Evolutionary conservation across 1,284 basidiomycete genomes (phyloP), one percentile per base, ranked within the genome.

Genomic region (Trichosporon sp.): DNA sequence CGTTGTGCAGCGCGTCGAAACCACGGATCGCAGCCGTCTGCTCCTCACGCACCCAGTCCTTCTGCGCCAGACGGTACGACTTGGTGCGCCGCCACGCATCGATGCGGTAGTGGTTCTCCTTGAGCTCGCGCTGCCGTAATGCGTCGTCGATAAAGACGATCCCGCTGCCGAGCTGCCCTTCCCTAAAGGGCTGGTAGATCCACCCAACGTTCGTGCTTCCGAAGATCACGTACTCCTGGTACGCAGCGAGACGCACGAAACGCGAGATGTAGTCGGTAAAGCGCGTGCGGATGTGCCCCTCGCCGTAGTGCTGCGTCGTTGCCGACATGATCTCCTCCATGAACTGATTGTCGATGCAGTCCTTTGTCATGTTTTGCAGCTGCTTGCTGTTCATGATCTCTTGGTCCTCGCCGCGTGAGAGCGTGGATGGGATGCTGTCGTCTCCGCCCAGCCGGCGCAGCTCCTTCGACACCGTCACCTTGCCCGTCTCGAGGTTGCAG

Each of bases 261-360:
- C 89, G 85, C 56, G 78, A 75, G 3, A 88, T 85, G 72, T 91
- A 93, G 70, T 93, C 91, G 14, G 86, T 85, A 71, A 92, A 88
- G 13, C 90, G 85, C 9, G 87, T 82, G 5, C 91, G 87, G n/a
- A 95, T 86, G 67, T 88, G 83, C 9, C 84, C 81, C 77, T 95
- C 92, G 56, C 90, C 89, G 71, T 87, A 91, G 73, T 92, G 90
- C 13, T 85, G 84, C 14, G 85, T 82, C 54, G 91, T 88, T 1
- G 89, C 88, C 14, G 84, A 77, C n/a, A 86, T 82, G 62, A 91
- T 85, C 88, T 97, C 95, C 65, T 97, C 92, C 74, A 97, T 91
- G 79, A 97, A 95, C 13, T 89, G 69, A 69, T 87, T 89, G 74
- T 97, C 95, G 31, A 86, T 82, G 64, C 85, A 87, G 68, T 90